Percentiles rank a stretch among this genome's conserved stretches.
Conservation (phyloP, 176 grass and related monocot species). For the Melocanna baccifera region DNA sequence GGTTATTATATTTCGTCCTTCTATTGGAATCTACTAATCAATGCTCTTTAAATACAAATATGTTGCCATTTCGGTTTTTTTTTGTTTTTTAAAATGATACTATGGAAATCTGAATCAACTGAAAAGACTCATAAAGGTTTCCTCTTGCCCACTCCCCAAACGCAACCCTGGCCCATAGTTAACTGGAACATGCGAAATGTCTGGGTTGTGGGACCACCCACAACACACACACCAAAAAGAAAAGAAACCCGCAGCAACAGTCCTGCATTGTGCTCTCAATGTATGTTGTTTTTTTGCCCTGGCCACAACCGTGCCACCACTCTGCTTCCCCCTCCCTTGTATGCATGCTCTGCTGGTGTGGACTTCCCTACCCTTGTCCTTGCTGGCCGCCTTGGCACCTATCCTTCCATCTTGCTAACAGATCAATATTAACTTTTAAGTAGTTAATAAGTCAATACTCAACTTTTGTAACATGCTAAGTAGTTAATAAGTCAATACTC, state of each 20-base stretch:
- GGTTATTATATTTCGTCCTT: slow-evolving; percentile 2
- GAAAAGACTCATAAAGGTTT: neutral
- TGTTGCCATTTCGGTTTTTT: neutral
- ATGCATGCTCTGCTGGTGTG: neutral
- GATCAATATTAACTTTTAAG: neutral
- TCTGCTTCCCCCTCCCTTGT: neutral
- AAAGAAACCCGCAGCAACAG: neutral
- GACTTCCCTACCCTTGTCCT: neutral
- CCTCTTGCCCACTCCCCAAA: neutral
- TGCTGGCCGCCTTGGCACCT: neutral
- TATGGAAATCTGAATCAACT: neutral
- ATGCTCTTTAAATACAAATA: slow-evolving; percentile 5
- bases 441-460: neutral
- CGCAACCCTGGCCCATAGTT: neutral
- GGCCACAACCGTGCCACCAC: neutral
- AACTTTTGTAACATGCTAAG: neutral
- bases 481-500: neutral
- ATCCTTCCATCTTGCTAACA: neutral
- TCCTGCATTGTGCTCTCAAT: neutral
- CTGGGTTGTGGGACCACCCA: neutral
- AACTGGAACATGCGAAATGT: neutral
- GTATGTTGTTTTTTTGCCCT: neutral
- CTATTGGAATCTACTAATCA: neutral
- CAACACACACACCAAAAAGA: too few relatives aligned
- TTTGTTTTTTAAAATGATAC: neutral